Evolutionary conservation across 2,329 filamentous ascomycete genomes (phyloP).

Genomic region (Fusarium incarnatum): DNA sequence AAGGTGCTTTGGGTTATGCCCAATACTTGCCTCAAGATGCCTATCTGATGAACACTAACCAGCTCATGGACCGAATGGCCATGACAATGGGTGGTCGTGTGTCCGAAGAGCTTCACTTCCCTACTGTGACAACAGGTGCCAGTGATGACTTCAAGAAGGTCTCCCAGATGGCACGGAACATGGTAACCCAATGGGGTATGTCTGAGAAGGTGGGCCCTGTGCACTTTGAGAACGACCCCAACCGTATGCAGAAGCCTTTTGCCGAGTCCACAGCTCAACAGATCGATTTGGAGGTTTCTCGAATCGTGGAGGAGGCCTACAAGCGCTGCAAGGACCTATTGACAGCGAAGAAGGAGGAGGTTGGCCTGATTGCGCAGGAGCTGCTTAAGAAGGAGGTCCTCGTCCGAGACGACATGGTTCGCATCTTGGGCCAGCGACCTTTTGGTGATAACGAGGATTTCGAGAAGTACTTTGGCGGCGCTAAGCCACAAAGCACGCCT

Average conservation of each 20-base stretch:
- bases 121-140: conserved; percentile 93
- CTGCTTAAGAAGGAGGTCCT: conserved; percentile 92
- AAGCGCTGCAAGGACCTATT: conserved; percentile 88
- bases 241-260: conserved; percentile 92
- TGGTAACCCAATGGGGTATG: conserved; percentile 99
- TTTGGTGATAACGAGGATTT: conserved; percentile 90
- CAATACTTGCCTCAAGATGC: conserved; percentile 96
- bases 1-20: conserved; percentile 93
- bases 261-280: conserved; percentile 92
- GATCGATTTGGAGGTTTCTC: conserved; percentile 91
- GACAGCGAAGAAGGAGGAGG: conserved; percentile 85
- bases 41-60: conserved; percentile 94
- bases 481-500: conserved; percentile 67
- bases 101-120: conserved; percentile 95
- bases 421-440: conserved; percentile 84
- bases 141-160: conserved; percentile 99
- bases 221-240: conserved; percentile 86
- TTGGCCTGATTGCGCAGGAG: conserved; percentile 93
- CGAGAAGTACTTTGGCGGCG: conserved; percentile 87
- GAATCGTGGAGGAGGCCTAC: conserved; percentile 93
- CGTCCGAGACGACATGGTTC: conserved; percentile 89
- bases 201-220: conserved; percentile 92
- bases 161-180: conserved; percentile 91
- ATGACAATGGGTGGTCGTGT: conserved; percentile 98
- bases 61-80: conserved; percentile 99